Conservation (phyloP, 2,329 filamentous ascomycete species). For the Apiospora phragmitis region DNA sequence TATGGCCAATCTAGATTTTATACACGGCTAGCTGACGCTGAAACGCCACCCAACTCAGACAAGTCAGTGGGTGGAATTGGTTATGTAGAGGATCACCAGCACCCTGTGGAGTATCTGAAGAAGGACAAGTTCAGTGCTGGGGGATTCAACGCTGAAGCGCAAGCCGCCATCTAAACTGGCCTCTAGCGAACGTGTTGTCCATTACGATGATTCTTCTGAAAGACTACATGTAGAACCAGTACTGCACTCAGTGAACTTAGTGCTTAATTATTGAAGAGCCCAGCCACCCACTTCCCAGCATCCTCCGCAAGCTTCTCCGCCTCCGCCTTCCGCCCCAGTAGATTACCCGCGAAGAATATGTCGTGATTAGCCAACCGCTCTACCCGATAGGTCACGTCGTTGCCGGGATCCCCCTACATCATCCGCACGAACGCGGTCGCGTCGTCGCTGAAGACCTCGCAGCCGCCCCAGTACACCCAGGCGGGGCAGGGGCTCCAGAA, state of each 20-base stretch:
- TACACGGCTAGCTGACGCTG: too few species aligned
- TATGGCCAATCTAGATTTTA: too few species aligned
- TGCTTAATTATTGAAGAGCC: background rate
- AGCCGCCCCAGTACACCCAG: conserved; percentile 40
- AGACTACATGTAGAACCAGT: too few species aligned
- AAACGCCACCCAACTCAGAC: too few species aligned
- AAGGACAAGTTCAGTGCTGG: too few species aligned
- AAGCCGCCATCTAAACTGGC: too few species aligned
- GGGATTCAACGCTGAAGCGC: too few species aligned
- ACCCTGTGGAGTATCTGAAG: too few species aligned
- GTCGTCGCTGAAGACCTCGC: conserved; percentile 43
- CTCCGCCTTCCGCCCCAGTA: background rate
- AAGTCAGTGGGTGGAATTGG: too few species aligned
- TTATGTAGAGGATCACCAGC: too few species aligned
- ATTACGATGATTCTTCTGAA: too few species aligned
- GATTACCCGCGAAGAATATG: conserved; percentile 31
- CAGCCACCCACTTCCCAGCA: background rate
- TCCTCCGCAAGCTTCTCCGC: background rate
- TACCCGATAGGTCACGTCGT: conserved; percentile 38
- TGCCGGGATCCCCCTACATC: conserved; percentile 38
- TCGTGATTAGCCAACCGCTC: conserved; percentile 43
- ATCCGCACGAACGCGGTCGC: conserved; percentile 35
- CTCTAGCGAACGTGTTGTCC: too few species aligned
- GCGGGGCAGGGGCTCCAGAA: conserved; percentile 40
- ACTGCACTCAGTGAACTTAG: background rate